Percentiles rank a stretch among this genome's conserved stretches.
Evolutionary conservation across 2,329 filamentous ascomycete genomes (phyloP).

Genomic region (Ascochyta fabae): DNA sequence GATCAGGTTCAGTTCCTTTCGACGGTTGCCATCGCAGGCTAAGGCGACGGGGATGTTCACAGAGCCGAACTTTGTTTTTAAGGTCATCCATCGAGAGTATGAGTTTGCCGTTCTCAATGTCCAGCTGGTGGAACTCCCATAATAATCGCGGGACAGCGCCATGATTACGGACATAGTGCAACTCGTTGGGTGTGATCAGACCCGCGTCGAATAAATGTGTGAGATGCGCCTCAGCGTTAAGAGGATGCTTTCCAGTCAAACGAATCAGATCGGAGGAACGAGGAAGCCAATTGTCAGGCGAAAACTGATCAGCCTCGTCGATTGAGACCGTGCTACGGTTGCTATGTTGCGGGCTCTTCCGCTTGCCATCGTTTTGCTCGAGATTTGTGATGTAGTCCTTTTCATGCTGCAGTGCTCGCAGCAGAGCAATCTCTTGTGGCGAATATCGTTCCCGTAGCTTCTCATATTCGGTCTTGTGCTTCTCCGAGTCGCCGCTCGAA

Average conservation of each 20-base stretch:
- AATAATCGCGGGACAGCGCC: constrained; percentile 59
- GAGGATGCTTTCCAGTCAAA: constrained; percentile 60
- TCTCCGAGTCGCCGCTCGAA: constrained; percentile 26
- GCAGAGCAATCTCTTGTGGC: constrained; percentile 49
- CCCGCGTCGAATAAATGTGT: constrained; percentile 54
- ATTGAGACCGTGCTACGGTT: constrained; percentile 47
- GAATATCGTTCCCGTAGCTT: constrained; percentile 48
- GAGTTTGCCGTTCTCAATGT: constrained; percentile 52
- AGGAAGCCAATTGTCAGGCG: constrained; percentile 62
- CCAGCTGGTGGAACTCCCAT: constrained; percentile 58
- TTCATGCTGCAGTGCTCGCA: constrained; percentile 53
- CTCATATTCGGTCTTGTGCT: constrained; percentile 31
- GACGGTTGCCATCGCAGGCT: constrained; percentile 64
- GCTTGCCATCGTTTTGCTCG: constrained; percentile 53
- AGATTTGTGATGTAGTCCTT: constrained; percentile 51
- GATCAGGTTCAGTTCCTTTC: constrained; percentile 61
- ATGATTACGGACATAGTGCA: constrained; percentile 63
- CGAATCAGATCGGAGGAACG: constrained; percentile 56
- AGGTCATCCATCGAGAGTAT: constrained; percentile 55
- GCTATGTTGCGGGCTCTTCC: constrained; percentile 45
- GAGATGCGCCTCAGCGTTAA: constrained; percentile 59
- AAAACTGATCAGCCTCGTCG: constrained; percentile 59
- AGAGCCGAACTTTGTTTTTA: constrained; percentile 53
- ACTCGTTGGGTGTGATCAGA: constrained; percentile 58
- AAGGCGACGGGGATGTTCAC: constrained; percentile 61